Base-by-base conservation (phyloP, 345 rosid genomes). In the Salix exigua region DNA sequence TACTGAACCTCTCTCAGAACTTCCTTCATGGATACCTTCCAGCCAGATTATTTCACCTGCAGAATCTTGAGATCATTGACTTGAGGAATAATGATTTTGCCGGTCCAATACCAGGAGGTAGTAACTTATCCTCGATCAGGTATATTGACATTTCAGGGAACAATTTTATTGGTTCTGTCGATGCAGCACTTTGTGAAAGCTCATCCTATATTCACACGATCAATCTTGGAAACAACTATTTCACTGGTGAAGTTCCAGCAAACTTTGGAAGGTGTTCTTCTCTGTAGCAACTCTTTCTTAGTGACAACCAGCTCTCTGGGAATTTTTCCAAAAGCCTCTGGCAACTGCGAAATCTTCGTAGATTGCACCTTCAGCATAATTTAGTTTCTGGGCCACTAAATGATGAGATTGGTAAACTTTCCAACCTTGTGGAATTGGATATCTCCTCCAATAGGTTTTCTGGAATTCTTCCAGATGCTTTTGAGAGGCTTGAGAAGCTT, bases 401-500 rank as follows among this genome's bases (percentile, higher is more conserved):
- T 3, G 14, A 35, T 28, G 65, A 73, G 31, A 65, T 83, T 6
- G 77, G 77, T 38, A 80, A 75, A 48, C 77, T 82, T 33, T 72
- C 75, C n/a, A 76, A 73, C 63, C 71, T 86, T 38, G 78, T 83
- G 44, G 66, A 66, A 37, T 30, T 81, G 28, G 83, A 83, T 66
- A 25, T 83, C 72, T 85, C 86, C 21, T 46, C 33, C 37, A 86
- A 86, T 28, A 26, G 11, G 37, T 69, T 83, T 38, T 42, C 62
- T 35, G 88, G 86, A 42, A 61, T 18, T 25, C 75, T 86, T 69
- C 86, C 86, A 37, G 81, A 86, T 17, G 74, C 74, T 78, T 86
- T 86, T 21, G 60, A 38, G 76, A 58, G 46, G 9, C 78, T 83
- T 16, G n/a, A 4, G 35, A 81, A 73, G 78, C 82, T 86, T 0